These are phyloP conservation scores for Alectoria sarmentosa DNA, from an alignment of 495 filamentous ascomycete genomes.

Conservation along the genomic window DNA sequence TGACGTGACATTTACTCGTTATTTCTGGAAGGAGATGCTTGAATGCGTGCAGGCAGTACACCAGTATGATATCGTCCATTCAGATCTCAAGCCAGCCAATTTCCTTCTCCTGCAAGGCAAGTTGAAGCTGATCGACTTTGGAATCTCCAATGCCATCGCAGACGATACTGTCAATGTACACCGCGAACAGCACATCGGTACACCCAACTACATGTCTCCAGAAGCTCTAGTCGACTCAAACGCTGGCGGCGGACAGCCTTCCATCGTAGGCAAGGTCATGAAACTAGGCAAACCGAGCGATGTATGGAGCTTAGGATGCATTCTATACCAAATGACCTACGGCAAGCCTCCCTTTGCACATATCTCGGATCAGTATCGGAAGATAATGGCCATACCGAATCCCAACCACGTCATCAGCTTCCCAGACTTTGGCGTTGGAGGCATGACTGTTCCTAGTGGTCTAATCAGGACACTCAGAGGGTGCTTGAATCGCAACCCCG, in stretches of 20 bases:
- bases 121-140: slow-evolving; percentile 89
- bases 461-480: slow-evolving; percentile 66
- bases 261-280: slow-evolving; percentile 68
- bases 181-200: slow-evolving; percentile 89
- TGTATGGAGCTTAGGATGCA: slow-evolving; percentile 94
- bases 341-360: slow-evolving; percentile 88
- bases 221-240: slow-evolving; percentile 89
- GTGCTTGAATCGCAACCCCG: slow-evolving; percentile 75
- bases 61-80: slow-evolving; percentile 84
- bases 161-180: slow-evolving; percentile 97
- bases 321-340: slow-evolving; percentile 96
- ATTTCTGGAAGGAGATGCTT: slow-evolving; percentile 99
- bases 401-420: slow-evolving; percentile 78
- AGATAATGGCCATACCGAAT: slow-evolving; percentile 79
- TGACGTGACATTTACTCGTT: slow-evolving; percentile 84
- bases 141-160: slow-evolving; percentile 92
- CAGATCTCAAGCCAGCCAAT: slow-evolving; percentile 92
- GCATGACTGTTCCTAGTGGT: slow-evolving; percentile 58
- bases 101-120: slow-evolving; percentile 81
- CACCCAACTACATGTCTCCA: slow-evolving; percentile 97
- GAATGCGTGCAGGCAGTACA: slow-evolving; percentile 90
- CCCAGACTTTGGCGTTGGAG: slow-evolving; percentile 67
- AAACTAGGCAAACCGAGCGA: slow-evolving; percentile 93
- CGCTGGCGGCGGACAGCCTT: slow-evolving; percentile 48
- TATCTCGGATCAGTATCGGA: slow-evolving; percentile 72